Conservation (phyloP, 1,284 basidiomycete genomes). For the Tetrapyrgos nigripes region DNA sequence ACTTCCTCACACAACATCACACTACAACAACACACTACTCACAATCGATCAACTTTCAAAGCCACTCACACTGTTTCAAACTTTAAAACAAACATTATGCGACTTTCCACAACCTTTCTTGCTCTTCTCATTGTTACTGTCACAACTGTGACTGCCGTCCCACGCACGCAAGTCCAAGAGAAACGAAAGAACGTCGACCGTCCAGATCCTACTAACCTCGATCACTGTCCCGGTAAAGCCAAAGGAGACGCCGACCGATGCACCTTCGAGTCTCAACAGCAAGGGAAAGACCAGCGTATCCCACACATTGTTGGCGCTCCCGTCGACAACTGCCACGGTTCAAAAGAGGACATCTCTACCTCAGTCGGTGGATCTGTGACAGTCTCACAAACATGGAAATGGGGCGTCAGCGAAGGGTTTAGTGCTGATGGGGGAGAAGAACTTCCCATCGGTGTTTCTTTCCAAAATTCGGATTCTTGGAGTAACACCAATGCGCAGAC, state of each 20-base stretch:
- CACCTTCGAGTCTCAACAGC: neutral
- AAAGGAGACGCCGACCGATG: constrained; percentile 2
- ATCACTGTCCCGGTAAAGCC: constrained; percentile 1
- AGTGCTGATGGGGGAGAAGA: too few species aligned
- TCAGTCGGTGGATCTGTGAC: neutral
- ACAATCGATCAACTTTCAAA: too few species aligned
- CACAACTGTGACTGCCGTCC: too few species aligned
- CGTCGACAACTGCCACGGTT: constrained; percentile 5
- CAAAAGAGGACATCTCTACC: neutral
- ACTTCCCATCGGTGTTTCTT: neutral
- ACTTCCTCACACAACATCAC: too few species aligned
- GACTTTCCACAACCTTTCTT: too few species aligned
- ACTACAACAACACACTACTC: too few species aligned
- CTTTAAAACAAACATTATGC: too few species aligned
- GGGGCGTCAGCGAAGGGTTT: neutral
- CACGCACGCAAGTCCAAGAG: too few species aligned
- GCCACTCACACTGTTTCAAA: too few species aligned
- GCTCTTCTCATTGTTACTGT: too few species aligned
- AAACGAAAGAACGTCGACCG: too few species aligned
- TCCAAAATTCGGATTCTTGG: constrained; percentile 1
- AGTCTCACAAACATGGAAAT: constrained; percentile 6
- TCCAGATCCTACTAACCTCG: neutral
- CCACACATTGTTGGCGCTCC: neutral
- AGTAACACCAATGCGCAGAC: constrained; percentile 5
- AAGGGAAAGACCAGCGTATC: neutral